phyloP scores from a whole-genome alignment of 2,329 filamentous ascomycete genomes.

The Alternaria sp. region DNA sequence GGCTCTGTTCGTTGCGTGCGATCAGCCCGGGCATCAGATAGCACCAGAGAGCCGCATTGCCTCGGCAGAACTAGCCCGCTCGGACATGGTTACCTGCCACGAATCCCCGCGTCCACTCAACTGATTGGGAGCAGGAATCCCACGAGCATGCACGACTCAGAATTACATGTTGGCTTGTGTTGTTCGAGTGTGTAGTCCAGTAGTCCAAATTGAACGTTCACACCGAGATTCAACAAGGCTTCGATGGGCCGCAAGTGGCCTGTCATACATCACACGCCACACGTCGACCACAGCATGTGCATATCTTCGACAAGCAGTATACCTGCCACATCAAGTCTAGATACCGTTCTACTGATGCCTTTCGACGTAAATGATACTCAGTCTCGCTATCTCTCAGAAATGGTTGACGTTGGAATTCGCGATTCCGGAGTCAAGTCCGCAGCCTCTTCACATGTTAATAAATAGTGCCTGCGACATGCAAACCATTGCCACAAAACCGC shows the following conservation, averaged over 20 bases:
- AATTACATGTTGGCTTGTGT: background rate
- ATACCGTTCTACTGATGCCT: background rate
- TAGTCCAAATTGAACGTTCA: background rate
- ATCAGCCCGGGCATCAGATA: conserved; percentile 1
- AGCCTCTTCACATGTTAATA: conserved; percentile 3
- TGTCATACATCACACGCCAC: background rate
- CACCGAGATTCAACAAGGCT: background rate
- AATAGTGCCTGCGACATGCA: background rate
- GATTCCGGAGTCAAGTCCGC: background rate
- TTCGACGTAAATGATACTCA: background rate
- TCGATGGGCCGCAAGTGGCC: background rate
- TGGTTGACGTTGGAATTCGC: background rate
- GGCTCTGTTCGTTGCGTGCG: conserved; percentile 24
- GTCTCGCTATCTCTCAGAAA: background rate
- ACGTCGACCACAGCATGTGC: background rate
- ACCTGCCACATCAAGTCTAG: background rate
- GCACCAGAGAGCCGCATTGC: conserved; percentile 16
- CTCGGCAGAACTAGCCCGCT: conserved; percentile 27
- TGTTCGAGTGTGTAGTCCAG: background rate
- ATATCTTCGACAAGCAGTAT: background rate
- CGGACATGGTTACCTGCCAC: conserved; percentile 1
- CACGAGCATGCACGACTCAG: background rate
- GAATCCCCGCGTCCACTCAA: conserved; percentile 1
- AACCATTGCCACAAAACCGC: background rate
- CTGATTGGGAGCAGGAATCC: background rate